These are phyloP conservation scores for Lodderomyces pseudojiufengensis DNA, from an alignment of 1,139 yeast genomes.

Conservation along the genomic window DNA sequence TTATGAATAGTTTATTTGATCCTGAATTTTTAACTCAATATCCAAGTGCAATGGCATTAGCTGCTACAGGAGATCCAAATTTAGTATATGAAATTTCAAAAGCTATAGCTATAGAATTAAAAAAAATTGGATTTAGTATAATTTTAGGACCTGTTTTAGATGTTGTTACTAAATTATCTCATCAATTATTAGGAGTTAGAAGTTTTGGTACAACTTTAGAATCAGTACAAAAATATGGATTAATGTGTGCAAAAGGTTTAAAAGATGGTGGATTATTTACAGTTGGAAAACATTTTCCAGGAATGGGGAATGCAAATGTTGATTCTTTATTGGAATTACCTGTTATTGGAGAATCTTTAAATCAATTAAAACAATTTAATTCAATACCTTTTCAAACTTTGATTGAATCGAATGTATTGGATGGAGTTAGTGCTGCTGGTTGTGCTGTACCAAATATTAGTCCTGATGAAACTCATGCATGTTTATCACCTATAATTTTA, in stretches of 20 bases:
- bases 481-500: slow-evolving; percentile 57
- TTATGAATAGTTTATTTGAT: slow-evolving; percentile 60
- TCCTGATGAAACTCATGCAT: slow-evolving; percentile 62
- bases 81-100: slow-evolving; percentile 52
- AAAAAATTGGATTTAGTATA: slow-evolving; percentile 54
- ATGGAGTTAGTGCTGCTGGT: slow-evolving; percentile 63
- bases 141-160: slow-evolving; percentile 64
- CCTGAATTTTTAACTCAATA: slow-evolving; percentile 52
- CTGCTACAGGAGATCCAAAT: slow-evolving; percentile 52
- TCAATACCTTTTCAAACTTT: slow-evolving; percentile 52
- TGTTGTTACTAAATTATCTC: slow-evolving; percentile 55
- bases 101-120: slow-evolving; percentile 54
- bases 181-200: slow-evolving; percentile 58
- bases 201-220: slow-evolving; percentile 62
- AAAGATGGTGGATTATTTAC: slow-evolving; percentile 54
- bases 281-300: slow-evolving; percentile 67
- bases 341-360: slow-evolving; percentile 54
- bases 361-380: slow-evolving; percentile 50
- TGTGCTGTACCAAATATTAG: slow-evolving; percentile 65
- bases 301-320: slow-evolving; percentile 60
- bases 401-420: slow-evolving; percentile 46
- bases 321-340: slow-evolving; percentile 58
- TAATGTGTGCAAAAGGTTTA: slow-evolving; percentile 53
- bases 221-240: slow-evolving; percentile 54
- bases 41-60: slow-evolving; percentile 65